Percentiles rank a stretch among this genome's conserved stretches.
phyloP scores from a whole-genome alignment of 2,329 filamentous ascomycete species.

The Simplicillium sp. region DNA sequence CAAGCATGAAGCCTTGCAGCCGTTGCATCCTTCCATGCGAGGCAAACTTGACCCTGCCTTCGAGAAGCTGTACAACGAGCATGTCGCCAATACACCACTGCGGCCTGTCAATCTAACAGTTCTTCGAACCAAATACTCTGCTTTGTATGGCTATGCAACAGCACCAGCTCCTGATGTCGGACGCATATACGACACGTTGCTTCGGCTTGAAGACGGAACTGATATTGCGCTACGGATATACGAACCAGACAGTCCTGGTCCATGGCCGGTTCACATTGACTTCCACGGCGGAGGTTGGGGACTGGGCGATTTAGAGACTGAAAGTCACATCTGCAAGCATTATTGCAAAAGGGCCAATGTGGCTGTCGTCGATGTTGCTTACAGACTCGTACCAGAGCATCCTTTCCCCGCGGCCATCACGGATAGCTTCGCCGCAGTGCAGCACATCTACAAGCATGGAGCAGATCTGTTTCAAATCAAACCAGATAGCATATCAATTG shows the following conservation, averaged over 20 bases:
- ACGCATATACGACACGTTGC: constrained; percentile 25
- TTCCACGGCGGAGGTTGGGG: constrained; percentile 42
- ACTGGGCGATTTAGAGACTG: constrained; percentile 38
- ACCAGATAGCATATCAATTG: constrained; percentile 27
- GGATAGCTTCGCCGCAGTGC: constrained; percentile 37
- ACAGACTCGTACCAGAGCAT: constrained; percentile 40
- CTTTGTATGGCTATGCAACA: constrained; percentile 33
- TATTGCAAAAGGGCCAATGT: constrained; percentile 32
- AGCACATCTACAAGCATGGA: constrained; percentile 25
- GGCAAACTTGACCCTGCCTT: constrained; percentile 36
- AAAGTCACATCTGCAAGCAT: constrained; percentile 37
- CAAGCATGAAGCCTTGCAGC: constrained; percentile 34
- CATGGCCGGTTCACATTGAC: constrained; percentile 37
- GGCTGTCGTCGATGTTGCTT: constrained; percentile 40
- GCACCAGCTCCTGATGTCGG: constrained; percentile 29
- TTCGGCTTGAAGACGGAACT: constrained; percentile 20
- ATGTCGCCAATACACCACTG: constrained; percentile 29
- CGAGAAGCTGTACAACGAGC: constrained; percentile 35
- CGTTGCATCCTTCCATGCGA: constrained; percentile 35
- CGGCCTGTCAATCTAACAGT: constrained; percentile 27
- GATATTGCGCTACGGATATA: constrained; percentile 31
- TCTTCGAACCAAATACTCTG: constrained; percentile 30
- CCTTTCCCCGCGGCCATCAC: constrained; percentile 36
- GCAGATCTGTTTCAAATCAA: constrained; percentile 25
- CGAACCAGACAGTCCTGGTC: constrained; percentile 26